Percentiles rank a stretch among this genome's conserved stretches.
Conservation (phyloP, 2,329 filamentous ascomycete species). For the Phyllosticta paracitricarpa region DNA sequence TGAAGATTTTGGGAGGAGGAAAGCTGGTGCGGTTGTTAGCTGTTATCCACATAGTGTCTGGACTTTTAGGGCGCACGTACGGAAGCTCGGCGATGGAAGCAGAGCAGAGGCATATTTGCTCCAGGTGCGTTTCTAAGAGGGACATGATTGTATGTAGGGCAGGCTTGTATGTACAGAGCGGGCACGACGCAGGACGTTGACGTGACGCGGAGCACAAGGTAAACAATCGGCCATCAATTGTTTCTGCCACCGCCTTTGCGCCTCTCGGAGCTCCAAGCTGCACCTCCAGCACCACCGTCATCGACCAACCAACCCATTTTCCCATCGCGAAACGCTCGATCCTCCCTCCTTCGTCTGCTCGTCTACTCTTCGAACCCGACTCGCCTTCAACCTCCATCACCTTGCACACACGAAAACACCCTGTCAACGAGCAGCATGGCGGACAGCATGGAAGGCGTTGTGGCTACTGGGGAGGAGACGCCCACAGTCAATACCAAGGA, state of each 20-base stretch:
- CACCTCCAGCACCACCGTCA: not conserved
- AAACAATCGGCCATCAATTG: not conserved
- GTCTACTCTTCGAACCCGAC: not conserved
- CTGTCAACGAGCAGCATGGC: constrained; percentile 27
- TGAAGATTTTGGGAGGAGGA: constrained; percentile 85
- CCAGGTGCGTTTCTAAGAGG: constrained; percentile 39
- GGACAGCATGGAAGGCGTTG: constrained; percentile 42
- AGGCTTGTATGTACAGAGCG: not conserved
- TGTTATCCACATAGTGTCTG: not conserved
- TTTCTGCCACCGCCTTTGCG: not conserved
- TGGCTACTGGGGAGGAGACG: constrained; percentile 29
- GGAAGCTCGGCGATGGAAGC: constrained; percentile 39
- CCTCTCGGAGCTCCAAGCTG: not conserved
- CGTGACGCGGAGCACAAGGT: not conserved
- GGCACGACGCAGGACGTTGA: not conserved
- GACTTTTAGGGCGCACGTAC: constrained; percentile 18
- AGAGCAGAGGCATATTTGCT: constrained; percentile 41
- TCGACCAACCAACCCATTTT: not conserved
- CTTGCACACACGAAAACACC: constrained; percentile 10
- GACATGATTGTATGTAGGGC: constrained; percentile 22
- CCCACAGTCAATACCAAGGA: constrained; percentile 31
- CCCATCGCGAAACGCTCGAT: constrained; percentile 3
- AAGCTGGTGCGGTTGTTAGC: constrained; percentile 48
- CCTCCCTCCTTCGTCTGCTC: not conserved
- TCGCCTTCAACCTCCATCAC: not conserved